Evolutionary conservation across 805 yeast species (phyloP), one percentile per base, ranked within the genome.

Genomic region (Kodamaea fukazawae): DNA sequence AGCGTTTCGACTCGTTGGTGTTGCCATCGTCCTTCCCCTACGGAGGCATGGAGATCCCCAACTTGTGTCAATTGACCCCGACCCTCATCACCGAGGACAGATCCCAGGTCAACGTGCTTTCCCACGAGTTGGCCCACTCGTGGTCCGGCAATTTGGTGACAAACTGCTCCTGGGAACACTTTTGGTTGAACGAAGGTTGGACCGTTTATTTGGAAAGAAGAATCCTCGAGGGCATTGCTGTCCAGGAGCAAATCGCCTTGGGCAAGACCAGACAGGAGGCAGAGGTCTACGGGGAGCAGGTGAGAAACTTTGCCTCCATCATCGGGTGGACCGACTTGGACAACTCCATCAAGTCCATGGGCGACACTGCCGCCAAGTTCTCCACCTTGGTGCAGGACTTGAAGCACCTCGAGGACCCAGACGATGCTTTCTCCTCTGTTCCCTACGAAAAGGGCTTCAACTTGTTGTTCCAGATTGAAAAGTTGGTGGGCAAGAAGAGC

Each of bases 301-400:
- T 50, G 17, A 51, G 68, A 42, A 59, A 62, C 40, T 63, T 63
- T 42, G 44, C 49, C 25, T 53, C 65, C 29, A 57, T 61, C 43
- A 48, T 53, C n/a, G 68, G 68, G 2, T 60, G 63, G 58, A 52
- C 51, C 27, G 57, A 54, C 23, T 51, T 63, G 34, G 54, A 49
- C 16, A 59, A 58, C 34, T 39, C 58, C 32, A 48, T 56, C 29
- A 48, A 53, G 18, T 32, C 49, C 12, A 49, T 61, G 45, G 51
- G 83, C 22, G 70, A 70, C 11, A 51, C 64, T 11, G 74, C 75
- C 9, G 51, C 51, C 25, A 64, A 79, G 57, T 82, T 75, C 65
- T 68, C 84, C 23, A 71, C 76, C 34, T 73, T 89, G 50, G 80
- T 86, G 15, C 90, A 85, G 53, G 73, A 85, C 58, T 72, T 88